phyloP scores from a whole-genome alignment of 2,329 filamentous ascomycete genomes.

The Akanthomyces dipterigenus region DNA sequence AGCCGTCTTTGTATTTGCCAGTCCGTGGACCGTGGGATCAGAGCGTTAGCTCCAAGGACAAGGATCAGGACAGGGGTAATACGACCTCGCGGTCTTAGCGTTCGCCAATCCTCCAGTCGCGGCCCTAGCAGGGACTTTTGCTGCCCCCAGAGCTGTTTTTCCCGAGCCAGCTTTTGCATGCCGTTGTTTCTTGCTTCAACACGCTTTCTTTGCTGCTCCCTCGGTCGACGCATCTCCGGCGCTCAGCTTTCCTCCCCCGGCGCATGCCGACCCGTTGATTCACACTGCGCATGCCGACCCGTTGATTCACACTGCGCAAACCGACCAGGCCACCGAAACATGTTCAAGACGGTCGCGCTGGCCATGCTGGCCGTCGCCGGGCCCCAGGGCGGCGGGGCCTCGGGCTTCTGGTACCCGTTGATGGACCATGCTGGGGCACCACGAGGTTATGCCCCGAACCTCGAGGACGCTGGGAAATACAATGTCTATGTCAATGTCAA shows the following conservation, averaged over 20 bases:
- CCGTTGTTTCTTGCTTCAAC: neutral
- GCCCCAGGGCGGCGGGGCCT: neutral
- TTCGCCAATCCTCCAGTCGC: neutral
- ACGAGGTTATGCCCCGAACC: conserved; percentile 5
- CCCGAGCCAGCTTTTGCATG: neutral
- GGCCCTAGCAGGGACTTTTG: neutral
- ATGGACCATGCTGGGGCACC: conserved; percentile 31
- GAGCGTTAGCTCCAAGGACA: neutral
- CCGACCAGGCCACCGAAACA: neutral
- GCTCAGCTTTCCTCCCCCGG: neutral
- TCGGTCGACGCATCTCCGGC: neutral
- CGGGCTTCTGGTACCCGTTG: conserved; percentile 36
- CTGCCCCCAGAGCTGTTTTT: neutral
- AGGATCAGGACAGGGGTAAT: neutral
- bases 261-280: neutral
- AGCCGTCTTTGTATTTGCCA: neutral
- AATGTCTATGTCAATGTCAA: conserved; percentile 4
- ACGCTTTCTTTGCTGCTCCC: neutral
- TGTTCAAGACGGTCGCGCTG: conserved; percentile 3
- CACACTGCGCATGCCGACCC: neutral
- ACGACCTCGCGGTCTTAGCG: neutral
- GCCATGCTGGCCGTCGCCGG: conserved; percentile 1
- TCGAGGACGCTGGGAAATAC: conserved; percentile 1
- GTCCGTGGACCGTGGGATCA: neutral
- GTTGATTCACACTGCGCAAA: neutral